phyloP scores from a whole-genome alignment of 2,329 filamentous ascomycete species.

The Clonostachys chloroleuca region DNA sequence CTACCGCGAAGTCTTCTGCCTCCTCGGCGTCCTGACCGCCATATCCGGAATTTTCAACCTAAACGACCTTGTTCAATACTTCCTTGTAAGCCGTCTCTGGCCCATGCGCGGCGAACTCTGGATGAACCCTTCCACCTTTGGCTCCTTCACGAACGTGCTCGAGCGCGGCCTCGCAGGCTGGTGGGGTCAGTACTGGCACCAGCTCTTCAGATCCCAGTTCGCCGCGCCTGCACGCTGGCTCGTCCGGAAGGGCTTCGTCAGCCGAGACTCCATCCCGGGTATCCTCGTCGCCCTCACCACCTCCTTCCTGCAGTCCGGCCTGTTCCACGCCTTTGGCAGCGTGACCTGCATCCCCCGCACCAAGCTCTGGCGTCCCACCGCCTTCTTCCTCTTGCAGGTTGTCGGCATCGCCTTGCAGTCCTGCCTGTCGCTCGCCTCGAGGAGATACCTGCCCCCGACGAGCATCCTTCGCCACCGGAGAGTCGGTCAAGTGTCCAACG shows the following conservation, averaged over 20 bases:
- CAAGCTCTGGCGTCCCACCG: conserved; percentile 45
- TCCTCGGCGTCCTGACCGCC: conserved; percentile 52
- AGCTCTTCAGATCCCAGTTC: conserved; percentile 76
- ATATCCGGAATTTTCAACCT: conserved; percentile 58
- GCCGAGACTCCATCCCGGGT: conserved; percentile 15
- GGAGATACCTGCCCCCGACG: conserved; percentile 29
- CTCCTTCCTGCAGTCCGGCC: conserved; percentile 59
- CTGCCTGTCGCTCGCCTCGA: conserved; percentile 23
- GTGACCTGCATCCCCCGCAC: conserved; percentile 55
- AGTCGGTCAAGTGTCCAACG: conserved; percentile 40
- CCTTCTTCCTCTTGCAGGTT: conserved; percentile 71
- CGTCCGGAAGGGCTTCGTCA: conserved; percentile 29
- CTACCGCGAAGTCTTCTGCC: conserved; percentile 52
- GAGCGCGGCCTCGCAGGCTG: conserved; percentile 72
- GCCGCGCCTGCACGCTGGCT: conserved; percentile 52
- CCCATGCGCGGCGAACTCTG: conserved; percentile 45
- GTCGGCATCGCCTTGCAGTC: conserved; percentile 61
- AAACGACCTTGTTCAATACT: conserved; percentile 51
- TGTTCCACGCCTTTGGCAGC: conserved; percentile 69
- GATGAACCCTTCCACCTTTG: conserved; percentile 51
- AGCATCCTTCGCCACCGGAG: conserved; percentile 29
- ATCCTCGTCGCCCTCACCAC: conserved; percentile 21
- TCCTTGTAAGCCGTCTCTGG: conserved; percentile 43
- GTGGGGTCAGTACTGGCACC: conserved; percentile 90
- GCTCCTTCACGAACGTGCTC: conserved; percentile 48